Base-by-base conservation (phyloP, 164 flowering plant genomes). In the Taxillus chinensis region DNA sequence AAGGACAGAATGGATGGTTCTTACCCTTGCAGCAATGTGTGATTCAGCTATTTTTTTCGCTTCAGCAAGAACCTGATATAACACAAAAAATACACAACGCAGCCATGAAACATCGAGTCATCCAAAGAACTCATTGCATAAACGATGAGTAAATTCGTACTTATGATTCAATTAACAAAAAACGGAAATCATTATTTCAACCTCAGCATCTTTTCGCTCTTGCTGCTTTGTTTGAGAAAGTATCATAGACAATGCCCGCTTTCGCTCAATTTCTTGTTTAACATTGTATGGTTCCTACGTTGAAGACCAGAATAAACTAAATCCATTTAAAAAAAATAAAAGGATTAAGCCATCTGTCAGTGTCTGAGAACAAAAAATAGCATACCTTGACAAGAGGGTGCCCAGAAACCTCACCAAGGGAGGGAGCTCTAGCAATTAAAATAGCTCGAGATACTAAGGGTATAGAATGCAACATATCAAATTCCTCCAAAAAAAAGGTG, bases 141-240 rank as follows among this genome's bases (percentile, higher is more conserved):
- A 27, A 27, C 27, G 27, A 27, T 27, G 27, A 27, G 27, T 27
- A 27, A 27, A 8, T 14, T 45, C 38, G 13, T 27, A 48, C 8
- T 37, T 38, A 27, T 39, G 14, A 8, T 27, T 6, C 43, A 54
- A 15, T 17, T 7, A 58, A 16, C 39, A 41, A 38, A 38, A 7
- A 27, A 3, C 37, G 37, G 39, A 56, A 13, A n/a, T 43, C 8
- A 63, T 45, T 39, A 37, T 39, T 72, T 52, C 59, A 53, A 91
- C 99, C 93, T 88, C 96, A 63, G 83, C 82, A 75, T 89, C 95
- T 76, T 80, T 93, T 40, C 88, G 76, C 71, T 90, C 99, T 75
- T 88, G 97, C 15, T 82, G 91, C 73, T 87, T 93, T 72, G 97
- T 83, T 59, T 86, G 97, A 42, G 95, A 90, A 38, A 89, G 84